Conservation (phyloP, 768 basidiomycete genomes). For the Mycena amicta region DNA sequence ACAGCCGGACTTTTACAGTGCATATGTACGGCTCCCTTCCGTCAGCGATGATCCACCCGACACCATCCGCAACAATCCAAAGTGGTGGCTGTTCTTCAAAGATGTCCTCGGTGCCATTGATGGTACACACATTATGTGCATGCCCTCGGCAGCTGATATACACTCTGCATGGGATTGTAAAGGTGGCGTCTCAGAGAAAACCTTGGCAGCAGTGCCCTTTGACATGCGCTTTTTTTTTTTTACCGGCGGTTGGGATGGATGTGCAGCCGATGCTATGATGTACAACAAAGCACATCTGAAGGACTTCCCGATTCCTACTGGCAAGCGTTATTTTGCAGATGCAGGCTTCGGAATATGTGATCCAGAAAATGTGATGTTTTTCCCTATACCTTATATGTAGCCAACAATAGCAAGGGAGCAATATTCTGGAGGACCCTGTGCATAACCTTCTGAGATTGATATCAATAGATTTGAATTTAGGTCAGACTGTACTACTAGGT, state of each 20-base stretch:
- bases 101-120: too few relatives aligned
- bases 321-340: constrained; percentile 40
- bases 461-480: too few relatives aligned
- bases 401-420: too few relatives aligned
- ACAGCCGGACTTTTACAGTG: constrained; percentile 19
- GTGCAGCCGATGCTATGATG: constrained; percentile 34
- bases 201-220: constrained; percentile 36
- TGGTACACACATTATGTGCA: constrained; percentile 24
- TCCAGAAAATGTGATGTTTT: too few relatives aligned
- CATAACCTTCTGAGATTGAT: too few relatives aligned
- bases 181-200: constrained; percentile 40
- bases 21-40: constrained; percentile 20
- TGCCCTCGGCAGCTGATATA: constrained; percentile 23
- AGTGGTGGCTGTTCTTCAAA: constrained; percentile 33
- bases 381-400: too few relatives aligned
- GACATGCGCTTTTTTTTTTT: constrained; percentile 38
- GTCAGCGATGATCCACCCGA: constrained; percentile 12
- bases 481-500: too few relatives aligned
- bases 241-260: constrained; percentile 43
- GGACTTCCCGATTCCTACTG: constrained; percentile 33
- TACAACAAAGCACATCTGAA: constrained; percentile 29
- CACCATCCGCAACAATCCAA: constrained; percentile 26
- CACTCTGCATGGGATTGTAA: constrained; percentile 28
- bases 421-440: too few relatives aligned
- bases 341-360: constrained; percentile 39